A percentile compares a stretch with the other conserved stretches of the same genome.
Evolutionary conservation across 192 early-diverging fungal genomes (phyloP).

Genomic region (Linnemannia zychae): DNA sequence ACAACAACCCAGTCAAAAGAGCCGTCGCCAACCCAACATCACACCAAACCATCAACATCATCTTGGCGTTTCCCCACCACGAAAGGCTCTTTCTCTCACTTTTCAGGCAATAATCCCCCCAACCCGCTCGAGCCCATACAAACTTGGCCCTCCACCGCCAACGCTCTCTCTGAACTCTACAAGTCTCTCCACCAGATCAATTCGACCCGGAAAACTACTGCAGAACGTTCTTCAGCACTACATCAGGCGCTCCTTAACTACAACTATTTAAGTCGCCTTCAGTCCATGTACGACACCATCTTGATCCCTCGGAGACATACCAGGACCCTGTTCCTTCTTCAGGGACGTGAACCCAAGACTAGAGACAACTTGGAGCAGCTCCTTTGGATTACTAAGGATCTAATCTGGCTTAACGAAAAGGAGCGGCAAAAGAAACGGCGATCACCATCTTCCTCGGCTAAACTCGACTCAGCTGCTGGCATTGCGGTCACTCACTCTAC

Average conservation of each 20-base stretch:
- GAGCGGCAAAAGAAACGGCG: conserved; percentile 9
- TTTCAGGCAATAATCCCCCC: not conserved
- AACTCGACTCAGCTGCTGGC: not conserved
- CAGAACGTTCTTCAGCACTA: not conserved
- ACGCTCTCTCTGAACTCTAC: conserved; percentile 33
- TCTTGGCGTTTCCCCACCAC: conserved; percentile 22
- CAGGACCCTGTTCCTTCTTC: conserved; percentile 31
- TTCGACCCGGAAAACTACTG: not conserved
- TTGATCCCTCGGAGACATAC: conserved; percentile 32
- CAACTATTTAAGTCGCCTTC: conserved; percentile 29
- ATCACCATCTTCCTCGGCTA: not conserved
- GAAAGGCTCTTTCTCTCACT: not conserved
- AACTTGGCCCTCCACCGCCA: conserved; percentile 30
- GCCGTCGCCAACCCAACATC: not conserved
- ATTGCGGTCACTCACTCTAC: not conserved
- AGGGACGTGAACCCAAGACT: conserved; percentile 32
- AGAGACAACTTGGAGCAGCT: conserved; percentile 28
- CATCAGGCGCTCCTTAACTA: conserved; percentile 7
- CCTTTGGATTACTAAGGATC: conserved; percentile 29
- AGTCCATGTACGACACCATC: conserved; percentile 19
- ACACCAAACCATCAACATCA: not conserved
- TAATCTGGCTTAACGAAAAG: conserved; percentile 53
- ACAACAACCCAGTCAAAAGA: not conserved
- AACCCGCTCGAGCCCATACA: not conserved
- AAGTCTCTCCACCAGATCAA: conserved; percentile 1